Conservation (phyloP, 2,329 filamentous ascomycete species). For the Stagonosporopsis cucurbitacearum region DNA sequence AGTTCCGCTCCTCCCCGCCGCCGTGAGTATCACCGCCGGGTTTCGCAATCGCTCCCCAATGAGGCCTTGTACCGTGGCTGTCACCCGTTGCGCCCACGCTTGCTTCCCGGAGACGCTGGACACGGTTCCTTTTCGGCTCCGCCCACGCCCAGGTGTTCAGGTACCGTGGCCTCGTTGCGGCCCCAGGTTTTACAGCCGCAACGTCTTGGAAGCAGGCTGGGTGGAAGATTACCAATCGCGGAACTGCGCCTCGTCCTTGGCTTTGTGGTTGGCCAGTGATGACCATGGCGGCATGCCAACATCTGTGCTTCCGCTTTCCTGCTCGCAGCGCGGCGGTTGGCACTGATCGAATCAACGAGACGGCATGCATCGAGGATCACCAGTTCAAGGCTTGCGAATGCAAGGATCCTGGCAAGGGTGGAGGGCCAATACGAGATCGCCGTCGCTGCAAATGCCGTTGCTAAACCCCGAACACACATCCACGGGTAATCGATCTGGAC, state of each 20-base stretch:
- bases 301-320: background rate
- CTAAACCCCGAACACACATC: background rate
- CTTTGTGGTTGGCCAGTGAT: background rate
- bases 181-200: conserved; percentile 11
- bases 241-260: background rate
- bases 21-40: conserved; percentile 12
- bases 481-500: conserved; percentile 5
- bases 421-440: conserved; percentile 3
- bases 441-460: background rate
- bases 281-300: background rate
- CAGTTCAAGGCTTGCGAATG: background rate
- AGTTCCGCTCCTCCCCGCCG: conserved; percentile 18
- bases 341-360: background rate
- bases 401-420: conserved; percentile 2
- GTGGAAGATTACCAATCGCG: conserved; percentile 6
- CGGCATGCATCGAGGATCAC: conserved; percentile 2
- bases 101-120: conserved; percentile 6
- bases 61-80: conserved; percentile 1
- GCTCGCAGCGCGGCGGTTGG: background rate
- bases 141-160: conserved; percentile 10
- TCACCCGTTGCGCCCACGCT: conserved; percentile 3
- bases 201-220: conserved; percentile 2
- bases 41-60: conserved; percentile 7
- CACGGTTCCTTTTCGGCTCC: conserved; percentile 10
- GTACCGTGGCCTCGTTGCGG: conserved; percentile 5